Evolutionary conservation across 192 early-diverging fungal genomes (phyloP).

Genomic region (Backusella liffmaniae): DNA sequence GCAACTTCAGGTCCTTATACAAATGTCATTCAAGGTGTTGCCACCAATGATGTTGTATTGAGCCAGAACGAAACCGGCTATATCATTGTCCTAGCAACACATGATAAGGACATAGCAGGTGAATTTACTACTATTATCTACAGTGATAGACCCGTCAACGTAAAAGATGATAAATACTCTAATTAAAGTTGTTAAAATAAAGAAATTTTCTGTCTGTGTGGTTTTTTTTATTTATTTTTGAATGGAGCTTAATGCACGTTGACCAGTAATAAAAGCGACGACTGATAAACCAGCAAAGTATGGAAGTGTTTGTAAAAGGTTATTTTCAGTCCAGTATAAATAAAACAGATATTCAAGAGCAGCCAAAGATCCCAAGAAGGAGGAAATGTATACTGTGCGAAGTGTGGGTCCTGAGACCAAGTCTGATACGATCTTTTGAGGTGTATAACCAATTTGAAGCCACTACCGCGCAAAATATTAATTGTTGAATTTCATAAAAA

Average conservation of each 20-base stretch:
- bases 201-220: not conserved
- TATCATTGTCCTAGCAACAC: constrained; percentile 49
- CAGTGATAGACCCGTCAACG: constrained; percentile 47
- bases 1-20: constrained; percentile 59
- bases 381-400: constrained; percentile 23
- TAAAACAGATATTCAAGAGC: constrained; percentile 48
- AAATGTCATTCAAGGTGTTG: constrained; percentile 52
- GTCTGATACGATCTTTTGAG: constrained; percentile 18
- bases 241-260: constrained; percentile 42
- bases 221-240: constrained; percentile 30
- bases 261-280: constrained; percentile 42
- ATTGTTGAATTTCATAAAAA: not conserved
- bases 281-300: constrained; percentile 39
- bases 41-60: constrained; percentile 44
- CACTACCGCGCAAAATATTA: constrained; percentile 33
- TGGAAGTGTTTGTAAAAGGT: constrained; percentile 49
- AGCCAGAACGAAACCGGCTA: constrained; percentile 52
- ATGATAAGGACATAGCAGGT: constrained; percentile 43
- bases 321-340: constrained; percentile 50
- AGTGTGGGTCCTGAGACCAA: not conserved
- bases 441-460: constrained; percentile 43
- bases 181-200: not conserved
- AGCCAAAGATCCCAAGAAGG: constrained; percentile 46
- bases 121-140: constrained; percentile 48
- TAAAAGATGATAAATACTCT: constrained; percentile 22